Conservation (phyloP, 2,329 filamentous ascomycete species). For the Coniochaeta hoffmannii region DNA sequence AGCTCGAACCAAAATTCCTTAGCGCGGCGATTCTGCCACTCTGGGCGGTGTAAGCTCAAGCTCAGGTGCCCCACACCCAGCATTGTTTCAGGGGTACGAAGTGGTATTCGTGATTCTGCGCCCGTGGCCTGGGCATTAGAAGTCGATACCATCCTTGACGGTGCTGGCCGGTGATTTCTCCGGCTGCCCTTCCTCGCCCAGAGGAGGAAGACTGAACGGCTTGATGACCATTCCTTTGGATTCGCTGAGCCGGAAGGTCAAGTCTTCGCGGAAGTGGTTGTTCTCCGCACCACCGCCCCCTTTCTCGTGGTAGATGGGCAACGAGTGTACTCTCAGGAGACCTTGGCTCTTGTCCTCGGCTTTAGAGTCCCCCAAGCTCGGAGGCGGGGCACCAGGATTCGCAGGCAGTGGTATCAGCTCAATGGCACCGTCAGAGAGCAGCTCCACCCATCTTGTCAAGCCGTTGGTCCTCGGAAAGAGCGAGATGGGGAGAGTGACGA, state of each 20-base stretch:
- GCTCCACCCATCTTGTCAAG: slow-evolving; percentile 78
- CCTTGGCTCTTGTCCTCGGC: slow-evolving; percentile 76
- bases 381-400: slow-evolving; percentile 41
- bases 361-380: slow-evolving; percentile 39
- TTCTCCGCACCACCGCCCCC: slow-evolving; percentile 69
- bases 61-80: not conserved
- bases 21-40: not conserved
- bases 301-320: slow-evolving; percentile 82
- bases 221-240: slow-evolving; percentile 74
- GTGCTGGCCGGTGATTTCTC: slow-evolving; percentile 37
- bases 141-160: slow-evolving; percentile 66
- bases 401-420: slow-evolving; percentile 71
- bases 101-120: too few relatives aligned
- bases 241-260: slow-evolving; percentile 83
- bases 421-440: slow-evolving; percentile 76
- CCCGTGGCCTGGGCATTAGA: slow-evolving; percentile 36
- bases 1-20: slow-evolving; percentile 1
- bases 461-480: slow-evolving; percentile 71
- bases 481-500: slow-evolving; percentile 72
- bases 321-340: slow-evolving; percentile 71
- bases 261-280: slow-evolving; percentile 68
- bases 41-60: not conserved
- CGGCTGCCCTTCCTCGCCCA: slow-evolving; percentile 59
- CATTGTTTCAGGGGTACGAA: not conserved
- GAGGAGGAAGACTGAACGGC: slow-evolving; percentile 81